Base-by-base conservation (phyloP, 2,329 filamentous ascomycete genomes). In the Dactylellina parvicollis region DNA sequence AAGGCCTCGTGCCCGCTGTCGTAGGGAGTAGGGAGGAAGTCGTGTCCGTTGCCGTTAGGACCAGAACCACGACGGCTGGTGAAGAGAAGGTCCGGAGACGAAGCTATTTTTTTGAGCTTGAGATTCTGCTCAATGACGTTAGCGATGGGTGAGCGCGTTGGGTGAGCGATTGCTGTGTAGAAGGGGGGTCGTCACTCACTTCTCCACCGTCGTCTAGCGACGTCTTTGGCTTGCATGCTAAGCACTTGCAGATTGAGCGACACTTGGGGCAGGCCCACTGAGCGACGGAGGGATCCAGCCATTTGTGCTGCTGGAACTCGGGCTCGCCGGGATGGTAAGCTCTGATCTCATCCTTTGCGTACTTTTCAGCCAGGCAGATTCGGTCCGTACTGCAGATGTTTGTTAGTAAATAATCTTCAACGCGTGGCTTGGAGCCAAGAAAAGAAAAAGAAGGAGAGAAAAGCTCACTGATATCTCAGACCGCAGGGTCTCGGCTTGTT, bases 191-290 rank as follows among this genome's bases (percentile, higher is more conserved):
- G 26, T 4, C 56, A 71, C 67, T 65, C 38, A 72, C 67, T 10
- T 72, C 67, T 10, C 42, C 46, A 30, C 67, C 67, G 30, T 72
- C 67, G 26, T 72, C 67, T 12, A 72, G 52, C 26, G 67, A 65
- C 0, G 50, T 65, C 54, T 72, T 72, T 9, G 67, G 67, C 30
- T 72, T 72, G 47, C 67, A 72, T n/a, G 67, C 67, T 22, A 72
- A 26, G 20, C 67, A 72, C 36, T 72, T 72, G 67, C 67, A 72
- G 52, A 72, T 72, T 0, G 50, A 38, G 8, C 67, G 59, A 22
- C 67, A 72, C 42, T 72, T 72, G 2, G 67, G 67, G 22, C 67
- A 72, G n/a, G 67, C 67, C 67, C 67, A 72, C 22, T 72, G 67
- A 7, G 67, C 34, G 16, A 50, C 30, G 8, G 67, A 59, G 7